phyloP scores from a whole-genome alignment of 2,329 filamentous ascomycete genomes.

The Aspergillus awamori region DNA sequence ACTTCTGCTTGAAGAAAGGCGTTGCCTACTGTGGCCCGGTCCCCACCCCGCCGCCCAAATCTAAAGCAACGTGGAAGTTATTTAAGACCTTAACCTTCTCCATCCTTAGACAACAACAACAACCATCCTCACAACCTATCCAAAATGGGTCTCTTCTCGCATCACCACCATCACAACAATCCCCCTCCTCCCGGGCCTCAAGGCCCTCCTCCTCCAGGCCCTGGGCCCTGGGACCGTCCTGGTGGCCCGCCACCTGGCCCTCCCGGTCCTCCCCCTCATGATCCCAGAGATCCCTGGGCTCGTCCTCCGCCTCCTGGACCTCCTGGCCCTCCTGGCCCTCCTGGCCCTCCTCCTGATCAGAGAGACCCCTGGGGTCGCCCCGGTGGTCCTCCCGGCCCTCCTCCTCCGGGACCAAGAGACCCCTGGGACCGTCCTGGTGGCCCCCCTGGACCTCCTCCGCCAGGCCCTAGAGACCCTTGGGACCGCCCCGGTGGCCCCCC shows the following conservation, averaged over 20 bases:
- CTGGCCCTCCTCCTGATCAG: background rate
- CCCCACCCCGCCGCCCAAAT: background rate
- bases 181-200: constrained; percentile 3
- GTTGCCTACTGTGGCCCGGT: constrained; percentile 1
- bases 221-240: background rate
- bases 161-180: constrained; percentile 5
- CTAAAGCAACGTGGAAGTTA: background rate
- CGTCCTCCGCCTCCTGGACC: background rate
- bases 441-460: background rate
- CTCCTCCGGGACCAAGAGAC: background rate
- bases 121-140: background rate
- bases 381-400: background rate
- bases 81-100: background rate
- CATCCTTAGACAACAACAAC: background rate
- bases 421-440: background rate
- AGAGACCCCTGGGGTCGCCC: background rate
- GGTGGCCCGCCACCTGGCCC: background rate
- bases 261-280: background rate
- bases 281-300: background rate
- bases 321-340: constrained; percentile 4
- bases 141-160: constrained; percentile 7
- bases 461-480: background rate
- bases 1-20: background rate
- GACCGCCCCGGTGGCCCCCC: background rate
- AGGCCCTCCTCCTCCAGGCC: background rate